Conservation (phyloP, 139 green algal genomes). For the Micromonas pusilla region DNA sequence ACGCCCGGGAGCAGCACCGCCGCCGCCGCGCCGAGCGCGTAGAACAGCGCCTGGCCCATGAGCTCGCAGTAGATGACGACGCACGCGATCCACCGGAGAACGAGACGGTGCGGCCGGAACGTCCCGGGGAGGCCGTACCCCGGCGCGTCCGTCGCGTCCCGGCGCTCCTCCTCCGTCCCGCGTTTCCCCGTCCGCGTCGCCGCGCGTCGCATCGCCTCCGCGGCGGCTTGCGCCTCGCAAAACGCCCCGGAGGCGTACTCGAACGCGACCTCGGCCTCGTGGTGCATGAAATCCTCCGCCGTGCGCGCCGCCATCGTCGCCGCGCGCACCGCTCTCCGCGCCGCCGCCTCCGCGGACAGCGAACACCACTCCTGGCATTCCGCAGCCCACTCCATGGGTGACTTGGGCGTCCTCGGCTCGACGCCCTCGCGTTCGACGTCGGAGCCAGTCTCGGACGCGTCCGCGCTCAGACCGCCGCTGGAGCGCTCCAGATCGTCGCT, state of each 20-base stretch:
- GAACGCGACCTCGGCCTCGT: not conserved
- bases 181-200: no score
- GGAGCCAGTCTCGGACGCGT: no score
- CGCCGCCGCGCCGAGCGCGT: not conserved
- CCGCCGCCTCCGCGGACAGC: slow-evolving; percentile 2
- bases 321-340: slow-evolving; percentile 5
- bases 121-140: not conserved
- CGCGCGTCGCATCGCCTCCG: not conserved
- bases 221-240: not conserved
- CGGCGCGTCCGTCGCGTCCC: not conserved
- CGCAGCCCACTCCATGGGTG: not conserved
- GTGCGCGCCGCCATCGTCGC: not conserved
- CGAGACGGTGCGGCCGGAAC: not conserved
- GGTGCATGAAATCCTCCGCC: not conserved
- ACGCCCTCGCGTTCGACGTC: no score
- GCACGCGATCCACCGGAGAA: slow-evolving; percentile 5
- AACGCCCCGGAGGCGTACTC: not conserved
- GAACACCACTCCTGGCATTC: slow-evolving; percentile 17
- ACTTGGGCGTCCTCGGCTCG: no score
- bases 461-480: no score
- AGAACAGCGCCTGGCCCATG: not conserved
- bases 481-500: no score
- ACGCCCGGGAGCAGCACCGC: not conserved
- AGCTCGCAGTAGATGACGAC: slow-evolving; percentile 8
- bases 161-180: no score